Evolutionary conservation across 225 moss, liverwort and hornwort species (phyloP), one percentile per base, ranked within the genome.

Genomic region (Rhytidiadelphus loreus): DNA sequence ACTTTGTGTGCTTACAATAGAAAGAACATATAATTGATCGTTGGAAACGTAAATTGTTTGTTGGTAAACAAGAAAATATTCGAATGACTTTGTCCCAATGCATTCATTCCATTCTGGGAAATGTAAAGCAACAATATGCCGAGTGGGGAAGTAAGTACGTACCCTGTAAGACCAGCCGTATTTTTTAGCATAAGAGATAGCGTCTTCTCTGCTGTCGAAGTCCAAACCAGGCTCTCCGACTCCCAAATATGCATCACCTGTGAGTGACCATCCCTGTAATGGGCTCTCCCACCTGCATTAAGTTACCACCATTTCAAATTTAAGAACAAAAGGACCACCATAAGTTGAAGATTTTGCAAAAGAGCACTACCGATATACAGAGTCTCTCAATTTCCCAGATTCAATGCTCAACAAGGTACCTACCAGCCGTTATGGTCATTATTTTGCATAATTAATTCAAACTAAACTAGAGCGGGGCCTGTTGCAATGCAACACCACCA

Each of bases 161-260:
- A 93, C 93, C 86, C 89, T 90, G 70, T 89, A 92, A 29, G 90
- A 88, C 92, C 92, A 93, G 86, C 90, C 89, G 26, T 92, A 92
- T 48, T 84, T 80, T 83, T 92, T 66, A 33, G 90, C 89, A 23
- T 90, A 92, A 64, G 88, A 60, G 23, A 92, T 66, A 2, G 93
- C 92, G 22, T 89, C 90, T 52, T 80, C 90, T 89, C 89, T 62
- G 65, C 86, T 90, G 26, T 91, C 81, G 5, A 92, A 93, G 81
- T 90, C 73, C 81, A 90, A 82, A 23, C 90, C 89, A 59, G 92
- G 81, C 59, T 92, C 90, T 50, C 90, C 90, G 16, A 87, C 89
- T 58, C 85, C 89, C 77, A 87, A 83, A 37, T 90, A 93, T 32
- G 92, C 63, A 52, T 92, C 93, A 15, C 92, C 90, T 72, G 90